A percentile compares a stretch with the other conserved stretches of the same genome.
These are phyloP conservation scores for Cichorium intybus DNA, from an alignment of 140 eudicot species.

Conservation along the genomic window DNA sequence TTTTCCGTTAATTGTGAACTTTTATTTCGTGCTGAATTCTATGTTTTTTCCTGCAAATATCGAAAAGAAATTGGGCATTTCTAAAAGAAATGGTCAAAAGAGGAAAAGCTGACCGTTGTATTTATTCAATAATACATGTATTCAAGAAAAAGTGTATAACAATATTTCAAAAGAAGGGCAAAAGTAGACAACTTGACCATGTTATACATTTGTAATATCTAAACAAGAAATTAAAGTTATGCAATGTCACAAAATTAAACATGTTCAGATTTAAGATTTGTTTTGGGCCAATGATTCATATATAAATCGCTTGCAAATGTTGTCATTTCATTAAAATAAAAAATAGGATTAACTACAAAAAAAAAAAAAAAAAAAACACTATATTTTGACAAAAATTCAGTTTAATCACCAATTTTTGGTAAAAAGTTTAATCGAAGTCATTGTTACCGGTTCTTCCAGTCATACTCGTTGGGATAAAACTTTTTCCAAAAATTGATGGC, in stretches of 20 bases:
- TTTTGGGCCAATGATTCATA: neutral
- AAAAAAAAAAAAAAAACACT: no score
- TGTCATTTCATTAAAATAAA: no score
- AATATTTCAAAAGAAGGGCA: neutral
- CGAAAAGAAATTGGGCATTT: neutral
- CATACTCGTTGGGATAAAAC: no score
- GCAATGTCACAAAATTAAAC: neutral
- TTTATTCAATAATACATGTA: no score
- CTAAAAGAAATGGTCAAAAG: neutral
- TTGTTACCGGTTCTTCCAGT: no score
- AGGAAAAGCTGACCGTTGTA: slow-evolving; percentile 3
- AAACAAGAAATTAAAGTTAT: neutral
- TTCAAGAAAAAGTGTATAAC: slow-evolving; percentile 2
- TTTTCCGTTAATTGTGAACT: neutral
- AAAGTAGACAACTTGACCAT: slow-evolving; percentile 1
- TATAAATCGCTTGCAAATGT: no score
- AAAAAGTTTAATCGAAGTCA: no score
- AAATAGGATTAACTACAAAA: no score
- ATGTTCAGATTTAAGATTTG: neutral
- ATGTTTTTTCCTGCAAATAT: neutral
- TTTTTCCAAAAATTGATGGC: no score
- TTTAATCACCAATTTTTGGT: no score
- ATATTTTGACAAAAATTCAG: no score
- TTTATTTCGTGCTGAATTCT: neutral
- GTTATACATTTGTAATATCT: no score